Conservation (phyloP, 169 alveolate species). For the Cyclospora cayetanensis region DNA sequence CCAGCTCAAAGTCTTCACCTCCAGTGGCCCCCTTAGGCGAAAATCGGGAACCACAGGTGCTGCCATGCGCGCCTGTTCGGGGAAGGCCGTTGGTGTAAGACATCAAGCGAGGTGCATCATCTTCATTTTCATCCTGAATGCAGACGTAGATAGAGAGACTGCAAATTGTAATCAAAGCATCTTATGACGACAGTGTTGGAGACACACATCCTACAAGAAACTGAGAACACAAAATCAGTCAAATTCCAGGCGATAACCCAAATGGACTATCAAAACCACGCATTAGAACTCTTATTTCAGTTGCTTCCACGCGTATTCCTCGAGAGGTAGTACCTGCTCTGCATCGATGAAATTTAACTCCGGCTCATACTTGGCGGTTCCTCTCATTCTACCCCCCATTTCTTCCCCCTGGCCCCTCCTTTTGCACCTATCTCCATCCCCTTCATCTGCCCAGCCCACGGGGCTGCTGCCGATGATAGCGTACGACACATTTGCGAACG, state of each 20-base stretch:
- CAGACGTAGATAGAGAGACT: background rate
- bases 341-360: slow-evolving; percentile 60
- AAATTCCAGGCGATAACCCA: too few species aligned
- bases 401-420: background rate
- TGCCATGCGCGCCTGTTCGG: background rate
- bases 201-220: too few species aligned
- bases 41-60: too few species aligned
- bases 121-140: slow-evolving; percentile 50
- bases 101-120: slow-evolving; percentile 54
- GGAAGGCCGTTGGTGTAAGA: background rate
- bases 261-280: too few species aligned
- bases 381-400: slow-evolving; percentile 10
- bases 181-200: too few species aligned
- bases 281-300: too few species aligned
- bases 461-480: slow-evolving; percentile 66
- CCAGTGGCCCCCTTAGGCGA: background rate
- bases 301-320: too few species aligned
- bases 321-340: slow-evolving; percentile 19
- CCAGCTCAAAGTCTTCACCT: background rate
- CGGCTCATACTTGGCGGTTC: slow-evolving; percentile 39
- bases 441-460: background rate
- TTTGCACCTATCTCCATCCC: background rate
- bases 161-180: too few species aligned
- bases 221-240: too few species aligned
- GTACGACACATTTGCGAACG: slow-evolving; percentile 70